These are phyloP conservation scores for Stemphylium beticola DNA, from an alignment of 2,329 filamentous ascomycete species.

Conservation along the genomic window DNA sequence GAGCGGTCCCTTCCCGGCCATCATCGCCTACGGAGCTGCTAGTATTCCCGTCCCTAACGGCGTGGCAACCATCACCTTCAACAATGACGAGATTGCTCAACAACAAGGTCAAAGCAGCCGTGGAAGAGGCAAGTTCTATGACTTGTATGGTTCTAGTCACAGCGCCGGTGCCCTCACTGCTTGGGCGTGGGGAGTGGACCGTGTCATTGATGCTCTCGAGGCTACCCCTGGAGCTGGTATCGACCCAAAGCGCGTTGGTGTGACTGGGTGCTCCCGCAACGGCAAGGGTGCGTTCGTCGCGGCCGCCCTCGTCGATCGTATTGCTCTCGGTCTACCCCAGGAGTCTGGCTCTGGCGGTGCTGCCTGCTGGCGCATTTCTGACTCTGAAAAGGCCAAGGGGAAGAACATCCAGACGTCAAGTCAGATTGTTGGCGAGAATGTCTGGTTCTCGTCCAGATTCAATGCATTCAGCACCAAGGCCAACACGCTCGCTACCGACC, in stretches of 20 bases:
- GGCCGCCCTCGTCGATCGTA: constrained; percentile 64
- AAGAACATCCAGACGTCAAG: constrained; percentile 66
- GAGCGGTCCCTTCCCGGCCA: constrained; percentile 60
- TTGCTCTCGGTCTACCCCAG: constrained; percentile 67
- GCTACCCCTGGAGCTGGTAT: constrained; percentile 54
- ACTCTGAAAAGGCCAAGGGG: constrained; percentile 56
- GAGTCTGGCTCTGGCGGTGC: constrained; percentile 68
- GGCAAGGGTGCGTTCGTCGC: constrained; percentile 69
- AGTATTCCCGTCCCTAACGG: constrained; percentile 62
- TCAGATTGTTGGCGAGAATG: constrained; percentile 66
- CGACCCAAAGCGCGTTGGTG: constrained; percentile 53
- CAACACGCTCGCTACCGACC: constrained; percentile 60
- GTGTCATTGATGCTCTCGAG: constrained; percentile 66
- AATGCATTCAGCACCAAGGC: constrained; percentile 59
- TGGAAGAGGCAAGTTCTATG: constrained; percentile 65
- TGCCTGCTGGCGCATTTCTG: constrained; percentile 63
- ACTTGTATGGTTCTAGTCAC: constrained; percentile 62
- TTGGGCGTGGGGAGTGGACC: constrained; percentile 69
- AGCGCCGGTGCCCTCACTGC: constrained; percentile 65
- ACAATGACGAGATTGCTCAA: constrained; percentile 63
- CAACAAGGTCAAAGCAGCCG: constrained; percentile 56
- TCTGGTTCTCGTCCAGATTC: constrained; percentile 66
- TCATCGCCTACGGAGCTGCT: constrained; percentile 63
- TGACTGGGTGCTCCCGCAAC: constrained; percentile 69
- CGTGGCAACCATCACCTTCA: constrained; percentile 65